phyloP scores from a whole-genome alignment of 257 asterid genomes.

The Solanum clarkiae region DNA sequence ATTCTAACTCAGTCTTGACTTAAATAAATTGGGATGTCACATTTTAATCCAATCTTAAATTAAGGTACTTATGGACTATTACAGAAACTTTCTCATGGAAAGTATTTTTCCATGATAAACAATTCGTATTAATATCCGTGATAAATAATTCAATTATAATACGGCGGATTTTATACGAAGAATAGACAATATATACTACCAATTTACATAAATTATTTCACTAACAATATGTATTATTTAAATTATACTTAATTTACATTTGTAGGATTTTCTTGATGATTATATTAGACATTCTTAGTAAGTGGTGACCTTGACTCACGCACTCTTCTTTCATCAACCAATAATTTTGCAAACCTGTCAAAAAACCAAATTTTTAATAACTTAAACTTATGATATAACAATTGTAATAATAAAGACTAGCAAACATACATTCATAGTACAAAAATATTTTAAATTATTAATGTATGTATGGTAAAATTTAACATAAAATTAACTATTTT shows the following conservation, averaged over 20 bases:
- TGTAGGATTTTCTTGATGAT: not conserved
- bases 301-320: not conserved
- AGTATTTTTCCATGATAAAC: not conserved
- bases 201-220: not conserved
- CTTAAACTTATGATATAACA: not conserved
- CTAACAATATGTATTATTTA: not conserved
- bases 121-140: not conserved
- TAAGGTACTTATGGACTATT: too few species aligned
- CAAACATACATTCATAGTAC: not conserved
- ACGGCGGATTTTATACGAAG: not conserved
- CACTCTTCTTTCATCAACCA: conserved; percentile 21
- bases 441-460: not conserved
- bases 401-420: too few species aligned
- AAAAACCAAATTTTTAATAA: not conserved
- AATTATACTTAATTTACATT: too few species aligned
- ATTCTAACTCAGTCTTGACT: too few species aligned
- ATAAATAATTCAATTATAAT: not conserved
- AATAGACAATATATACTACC: not conserved
- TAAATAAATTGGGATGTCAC: too few species aligned
- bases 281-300: not conserved
- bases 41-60: too few species aligned
- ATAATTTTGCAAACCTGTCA: conserved; percentile 20
- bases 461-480: too few species aligned
- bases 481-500: too few species aligned
- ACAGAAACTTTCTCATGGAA: too few species aligned